Conservation (phyloP, 2,329 filamentous ascomycete genomes). For the Trichoderma harzianum region DNA sequence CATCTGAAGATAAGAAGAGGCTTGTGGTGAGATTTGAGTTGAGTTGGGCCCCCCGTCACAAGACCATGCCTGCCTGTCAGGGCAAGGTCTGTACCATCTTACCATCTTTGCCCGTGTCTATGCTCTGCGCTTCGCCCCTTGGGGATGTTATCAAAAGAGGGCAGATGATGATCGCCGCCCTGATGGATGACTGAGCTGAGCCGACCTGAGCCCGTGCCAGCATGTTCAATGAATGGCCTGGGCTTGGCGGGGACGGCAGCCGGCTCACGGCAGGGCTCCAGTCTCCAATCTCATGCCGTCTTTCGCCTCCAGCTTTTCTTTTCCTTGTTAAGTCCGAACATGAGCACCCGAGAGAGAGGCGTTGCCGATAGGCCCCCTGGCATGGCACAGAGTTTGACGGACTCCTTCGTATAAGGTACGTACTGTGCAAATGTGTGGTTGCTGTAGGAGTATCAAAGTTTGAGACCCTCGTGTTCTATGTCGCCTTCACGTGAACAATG, state of each 20-base stretch:
- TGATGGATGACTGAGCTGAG: not conserved
- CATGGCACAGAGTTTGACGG: not conserved
- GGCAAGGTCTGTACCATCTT: not conserved
- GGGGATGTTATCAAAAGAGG: not conserved
- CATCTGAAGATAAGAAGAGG: not conserved
- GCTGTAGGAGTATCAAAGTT: not conserved
- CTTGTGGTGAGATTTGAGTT: not conserved
- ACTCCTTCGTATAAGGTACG: not conserved
- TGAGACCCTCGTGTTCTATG: not conserved
- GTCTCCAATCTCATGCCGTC: not conserved
- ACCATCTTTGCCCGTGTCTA: not conserved
- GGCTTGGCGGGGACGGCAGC: not conserved
- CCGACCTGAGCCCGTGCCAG: not conserved
- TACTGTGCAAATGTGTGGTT: not conserved
- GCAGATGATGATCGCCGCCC: not conserved
- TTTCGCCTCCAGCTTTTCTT: not conserved
- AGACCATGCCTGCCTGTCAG: not conserved
- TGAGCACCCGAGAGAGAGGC: not conserved
- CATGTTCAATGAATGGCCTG: not conserved
- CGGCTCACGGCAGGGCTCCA: not conserved
- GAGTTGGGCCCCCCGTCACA: not conserved
- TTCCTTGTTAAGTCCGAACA: not conserved
- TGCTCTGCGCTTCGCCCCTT: not conserved
- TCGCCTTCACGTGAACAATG: not conserved
- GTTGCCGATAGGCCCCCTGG: not conserved